phyloP scores from a whole-genome alignment of 345 rosid genomes.

The Rhodamnia argentea region DNA sequence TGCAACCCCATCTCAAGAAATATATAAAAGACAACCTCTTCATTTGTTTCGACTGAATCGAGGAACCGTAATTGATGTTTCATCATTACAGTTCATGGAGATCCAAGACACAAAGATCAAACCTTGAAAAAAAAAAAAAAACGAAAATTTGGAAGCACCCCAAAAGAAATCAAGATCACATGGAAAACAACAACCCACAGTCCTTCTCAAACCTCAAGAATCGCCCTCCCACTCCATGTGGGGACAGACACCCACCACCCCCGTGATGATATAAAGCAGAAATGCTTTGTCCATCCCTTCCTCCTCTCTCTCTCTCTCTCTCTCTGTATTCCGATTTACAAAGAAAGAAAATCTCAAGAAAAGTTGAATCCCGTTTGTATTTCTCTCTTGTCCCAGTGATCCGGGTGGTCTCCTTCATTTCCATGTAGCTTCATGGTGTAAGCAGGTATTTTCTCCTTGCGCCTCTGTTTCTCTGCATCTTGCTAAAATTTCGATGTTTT shows the following conservation, averaged over 20 bases:
- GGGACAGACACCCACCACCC: constrained; percentile 1
- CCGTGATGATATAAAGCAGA: constrained; percentile 8
- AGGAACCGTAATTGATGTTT: constrained; percentile 15
- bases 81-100: constrained; percentile 21
- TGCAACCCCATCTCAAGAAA: background rate
- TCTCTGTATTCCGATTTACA: background rate
- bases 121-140: background rate
- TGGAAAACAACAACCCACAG: background rate
- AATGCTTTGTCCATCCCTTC: constrained; percentile 7
- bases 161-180: background rate
- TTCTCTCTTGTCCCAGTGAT: background rate
- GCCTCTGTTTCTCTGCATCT: background rate
- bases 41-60: constrained; percentile 10
- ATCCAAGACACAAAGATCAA: constrained; percentile 10
- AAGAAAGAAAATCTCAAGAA: background rate
- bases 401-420: background rate
- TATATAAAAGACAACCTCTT: background rate
- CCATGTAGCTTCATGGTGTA: background rate
- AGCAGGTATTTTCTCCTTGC: background rate
- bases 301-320: background rate
- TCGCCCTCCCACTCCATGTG: constrained; percentile 4
- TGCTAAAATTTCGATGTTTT: background rate
- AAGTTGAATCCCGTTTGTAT: background rate
- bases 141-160: background rate
- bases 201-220: background rate